These are phyloP conservation scores for Botrytis porri DNA, from an alignment of 2,329 filamentous ascomycete species.

Conservation along the genomic window DNA sequence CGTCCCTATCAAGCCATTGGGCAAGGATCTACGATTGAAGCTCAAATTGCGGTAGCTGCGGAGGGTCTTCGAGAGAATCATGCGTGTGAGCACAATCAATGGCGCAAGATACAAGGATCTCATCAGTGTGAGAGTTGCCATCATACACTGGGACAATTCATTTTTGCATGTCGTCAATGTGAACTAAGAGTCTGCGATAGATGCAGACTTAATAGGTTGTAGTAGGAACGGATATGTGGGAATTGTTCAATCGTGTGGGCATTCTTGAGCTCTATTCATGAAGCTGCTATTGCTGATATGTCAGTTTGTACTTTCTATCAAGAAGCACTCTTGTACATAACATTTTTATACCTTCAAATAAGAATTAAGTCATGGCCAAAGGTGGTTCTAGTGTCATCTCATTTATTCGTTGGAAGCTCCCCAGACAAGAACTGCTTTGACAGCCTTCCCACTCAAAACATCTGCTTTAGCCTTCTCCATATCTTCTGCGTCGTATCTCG, in stretches of 20 bases:
- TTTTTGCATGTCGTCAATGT: slow-evolving; percentile 48
- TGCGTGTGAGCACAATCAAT: slow-evolving; percentile 41
- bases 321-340: not conserved
- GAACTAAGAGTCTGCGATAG: slow-evolving; percentile 44
- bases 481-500: slow-evolving; percentile 24
- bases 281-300: not conserved
- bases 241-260: not conserved
- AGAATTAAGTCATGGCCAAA: not conserved
- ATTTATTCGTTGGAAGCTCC: slow-evolving; percentile 8
- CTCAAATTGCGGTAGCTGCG: slow-evolving; percentile 26
- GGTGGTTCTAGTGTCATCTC: not conserved
- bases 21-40: slow-evolving; percentile 38
- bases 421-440: slow-evolving; percentile 24
- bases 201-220: slow-evolving; percentile 45
- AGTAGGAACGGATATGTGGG: not conserved
- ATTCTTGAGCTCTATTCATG: not conserved
- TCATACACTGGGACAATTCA: slow-evolving; percentile 40
- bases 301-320: not conserved
- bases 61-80: slow-evolving; percentile 40
- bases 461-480: slow-evolving; percentile 26
- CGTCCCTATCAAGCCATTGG: not conserved
- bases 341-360: not conserved
- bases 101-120: slow-evolving; percentile 39
- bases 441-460: slow-evolving; percentile 24
- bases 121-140: slow-evolving; percentile 45